Evolutionary conservation across 371 early-diverging fungal genomes (phyloP).

Genomic region (Mucor indicus): DNA sequence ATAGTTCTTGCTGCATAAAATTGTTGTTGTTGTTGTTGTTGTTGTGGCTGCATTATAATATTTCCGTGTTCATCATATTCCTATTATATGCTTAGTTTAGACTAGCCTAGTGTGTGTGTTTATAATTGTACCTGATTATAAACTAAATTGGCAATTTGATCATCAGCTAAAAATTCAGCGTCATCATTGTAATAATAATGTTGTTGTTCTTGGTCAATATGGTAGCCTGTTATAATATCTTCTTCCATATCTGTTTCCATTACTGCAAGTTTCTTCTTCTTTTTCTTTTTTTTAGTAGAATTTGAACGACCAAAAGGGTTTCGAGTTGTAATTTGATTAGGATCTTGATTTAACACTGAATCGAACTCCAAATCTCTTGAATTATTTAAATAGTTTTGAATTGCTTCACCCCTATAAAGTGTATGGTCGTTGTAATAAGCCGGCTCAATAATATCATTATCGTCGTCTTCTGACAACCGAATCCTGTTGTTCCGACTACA

Average conservation of each 20-base stretch:
- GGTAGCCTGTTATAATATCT: slow-evolving; percentile 19
- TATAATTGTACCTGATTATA: slow-evolving; percentile 18
- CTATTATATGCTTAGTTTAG: no score
- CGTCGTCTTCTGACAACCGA: slow-evolving; percentile 30
- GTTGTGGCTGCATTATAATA: no score
- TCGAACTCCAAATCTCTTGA: slow-evolving; percentile 34
- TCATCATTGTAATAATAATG: slow-evolving; percentile 17
- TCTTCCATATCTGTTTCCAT: slow-evolving; percentile 23
- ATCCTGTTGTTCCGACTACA: slow-evolving; percentile 24
- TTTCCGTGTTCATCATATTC: no score
- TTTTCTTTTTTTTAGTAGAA: slow-evolving; percentile 9
- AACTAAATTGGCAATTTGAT: slow-evolving; percentile 34
- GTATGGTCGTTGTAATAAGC: slow-evolving; percentile 31
- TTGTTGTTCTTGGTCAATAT: slow-evolving; percentile 5
- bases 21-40: slow-evolving; percentile 23
- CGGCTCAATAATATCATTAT: slow-evolving; percentile 22
- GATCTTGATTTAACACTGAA: slow-evolving; percentile 13
- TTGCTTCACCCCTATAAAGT: slow-evolving; percentile 22
- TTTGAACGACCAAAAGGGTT: slow-evolving; percentile 39
- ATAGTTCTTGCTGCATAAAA: slow-evolving; percentile 33
- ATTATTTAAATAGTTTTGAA: slow-evolving; percentile 24
- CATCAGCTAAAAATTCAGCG: slow-evolving; percentile 44
- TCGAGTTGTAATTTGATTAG: slow-evolving; percentile 29
- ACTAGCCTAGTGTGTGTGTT: no score
- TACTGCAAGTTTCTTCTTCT: slow-evolving; percentile 11